Percentiles rank a stretch among this genome's conserved stretches.
These are phyloP conservation scores for Blastobotrys buckinghamii DNA, from an alignment of 1,139 yeast species.

Conservation along the genomic window DNA sequence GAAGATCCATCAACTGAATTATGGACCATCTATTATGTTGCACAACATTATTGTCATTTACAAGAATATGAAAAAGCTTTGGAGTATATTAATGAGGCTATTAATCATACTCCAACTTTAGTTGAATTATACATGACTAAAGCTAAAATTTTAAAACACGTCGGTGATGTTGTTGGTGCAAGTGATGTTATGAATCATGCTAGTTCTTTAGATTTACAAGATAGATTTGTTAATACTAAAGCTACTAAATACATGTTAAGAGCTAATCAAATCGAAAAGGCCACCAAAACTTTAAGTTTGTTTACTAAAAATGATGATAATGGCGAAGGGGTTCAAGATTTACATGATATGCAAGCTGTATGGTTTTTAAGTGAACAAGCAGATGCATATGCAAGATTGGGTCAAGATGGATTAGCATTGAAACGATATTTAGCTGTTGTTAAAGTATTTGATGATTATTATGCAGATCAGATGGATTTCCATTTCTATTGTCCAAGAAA, in stretches of 20 bases:
- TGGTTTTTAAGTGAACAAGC: constrained; percentile 88
- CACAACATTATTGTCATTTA: constrained; percentile 68
- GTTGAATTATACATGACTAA: constrained; percentile 77
- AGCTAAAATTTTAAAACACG: constrained; percentile 74
- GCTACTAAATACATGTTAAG: constrained; percentile 78
- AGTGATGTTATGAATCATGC: constrained; percentile 64
- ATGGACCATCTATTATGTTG: constrained; percentile 77
- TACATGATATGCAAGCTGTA: constrained; percentile 85
- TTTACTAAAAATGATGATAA: constrained; percentile 80
- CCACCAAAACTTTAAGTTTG: constrained; percentile 64
- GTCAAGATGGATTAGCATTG: constrained; percentile 60
- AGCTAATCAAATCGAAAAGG: constrained; percentile 72
- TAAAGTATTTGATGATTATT: constrained; percentile 63
- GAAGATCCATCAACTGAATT: constrained; percentile 49
- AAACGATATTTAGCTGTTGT: constrained; percentile 70
- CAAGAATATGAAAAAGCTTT: constrained; percentile 49
- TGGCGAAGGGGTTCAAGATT: constrained; percentile 76
- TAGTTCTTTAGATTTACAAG: constrained; percentile 75
- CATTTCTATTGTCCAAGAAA: constrained; percentile 87
- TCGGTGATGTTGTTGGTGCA: constrained; percentile 57
- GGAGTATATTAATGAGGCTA: constrained; percentile 54
- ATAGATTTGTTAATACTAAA: constrained; percentile 85
- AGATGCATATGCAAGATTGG: constrained; percentile 59
- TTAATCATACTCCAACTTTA: constrained; percentile 60
- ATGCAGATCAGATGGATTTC: constrained; percentile 87